Evolutionary conservation across 352 stramenopile genomes (phyloP).

Genomic region (Phytophthora quininea): DNA sequence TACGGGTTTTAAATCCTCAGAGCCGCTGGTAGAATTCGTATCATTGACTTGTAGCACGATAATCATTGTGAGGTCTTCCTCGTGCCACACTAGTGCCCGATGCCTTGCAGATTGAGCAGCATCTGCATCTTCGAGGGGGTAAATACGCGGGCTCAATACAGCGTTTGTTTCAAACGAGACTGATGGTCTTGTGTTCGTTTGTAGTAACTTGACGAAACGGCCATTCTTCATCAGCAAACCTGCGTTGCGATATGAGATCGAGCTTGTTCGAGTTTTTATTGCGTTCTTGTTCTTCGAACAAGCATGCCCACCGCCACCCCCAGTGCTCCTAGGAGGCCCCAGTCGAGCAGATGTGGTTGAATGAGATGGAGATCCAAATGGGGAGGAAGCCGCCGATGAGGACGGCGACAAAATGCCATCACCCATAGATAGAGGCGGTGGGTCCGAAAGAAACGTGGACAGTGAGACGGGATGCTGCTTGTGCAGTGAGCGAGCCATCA

Average conservation of each 20-base stretch:
- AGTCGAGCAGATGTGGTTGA: conserved; percentile 21
- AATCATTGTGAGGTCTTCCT: conserved; percentile 57
- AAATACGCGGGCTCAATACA: conserved; percentile 55
- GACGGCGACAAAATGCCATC: conserved; percentile 9
- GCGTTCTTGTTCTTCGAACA: conserved; percentile 25
- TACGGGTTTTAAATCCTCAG: conserved; percentile 6
- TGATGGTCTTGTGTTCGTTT: conserved; percentile 12
- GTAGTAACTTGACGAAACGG: conserved; percentile 46
- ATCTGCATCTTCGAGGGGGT: conserved; percentile 7
- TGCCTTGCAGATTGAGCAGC: conserved; percentile 8
- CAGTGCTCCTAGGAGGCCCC: conserved; percentile 10
- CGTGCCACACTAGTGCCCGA: conserved; percentile 54
- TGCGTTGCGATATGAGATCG: conserved; percentile 56
- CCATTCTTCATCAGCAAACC: conserved; percentile 57
- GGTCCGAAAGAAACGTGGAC: conserved; percentile 42
- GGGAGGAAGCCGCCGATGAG: conserved; percentile 13
- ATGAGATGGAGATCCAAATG: conserved; percentile 24
- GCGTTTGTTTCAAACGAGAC: conserved; percentile 28
- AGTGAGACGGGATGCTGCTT: conserved; percentile 54
- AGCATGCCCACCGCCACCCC: not conserved
- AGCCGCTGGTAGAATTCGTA: not conserved
- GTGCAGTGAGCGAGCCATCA: conserved; percentile 49
- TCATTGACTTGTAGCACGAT: conserved; percentile 33
- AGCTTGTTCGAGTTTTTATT: conserved; percentile 41
- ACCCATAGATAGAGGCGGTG: conserved; percentile 6